Evolutionary conservation across 495 filamentous ascomycete genomes (phyloP).

Genomic region (Antarctomyces pellizariae): DNA sequence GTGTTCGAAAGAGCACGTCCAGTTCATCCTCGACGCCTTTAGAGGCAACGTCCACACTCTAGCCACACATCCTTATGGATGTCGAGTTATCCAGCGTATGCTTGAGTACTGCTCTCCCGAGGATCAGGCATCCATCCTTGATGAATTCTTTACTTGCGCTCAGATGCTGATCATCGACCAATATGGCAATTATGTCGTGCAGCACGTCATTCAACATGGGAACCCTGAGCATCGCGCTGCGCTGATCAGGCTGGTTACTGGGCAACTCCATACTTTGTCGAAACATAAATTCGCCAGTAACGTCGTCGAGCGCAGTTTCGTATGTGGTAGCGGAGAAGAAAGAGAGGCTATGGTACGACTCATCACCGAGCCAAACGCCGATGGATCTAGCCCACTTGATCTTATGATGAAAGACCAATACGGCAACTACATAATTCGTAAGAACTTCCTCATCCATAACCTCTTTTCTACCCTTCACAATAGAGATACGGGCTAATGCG

Average conservation of each 20-base stretch:
- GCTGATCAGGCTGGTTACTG: slow-evolving; percentile 51
- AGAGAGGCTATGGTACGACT: slow-evolving; percentile 44
- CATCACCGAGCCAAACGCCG: slow-evolving; percentile 32
- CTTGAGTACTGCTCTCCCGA: slow-evolving; percentile 60
- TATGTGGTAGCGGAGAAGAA: slow-evolving; percentile 44
- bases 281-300: slow-evolving; percentile 97
- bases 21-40: slow-evolving; percentile 77
- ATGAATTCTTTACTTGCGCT: slow-evolving; percentile 56
- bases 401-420: slow-evolving; percentile 75
- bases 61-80: slow-evolving; percentile 67
- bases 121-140: slow-evolving; percentile 46
- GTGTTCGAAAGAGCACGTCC: slow-evolving; percentile 58
- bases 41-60: slow-evolving; percentile 54
- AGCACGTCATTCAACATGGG: slow-evolving; percentile 78
- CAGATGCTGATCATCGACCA: slow-evolving; percentile 59
- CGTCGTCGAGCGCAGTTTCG: slow-evolving; percentile 87
- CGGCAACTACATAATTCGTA: slow-evolving; percentile 95
- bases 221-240: slow-evolving; percentile 45
- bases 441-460: no score
- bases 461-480: slow-evolving; percentile 9
- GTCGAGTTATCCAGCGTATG: slow-evolving; percentile 83
- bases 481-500: slow-evolving; percentile 2
- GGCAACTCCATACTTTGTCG: slow-evolving; percentile 47
- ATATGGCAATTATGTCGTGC: slow-evolving; percentile 92
- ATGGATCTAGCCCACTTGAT: slow-evolving; percentile 43